phyloP scores from a whole-genome alignment of 768 basidiomycete species.

The Exidia glandulosa region DNA sequence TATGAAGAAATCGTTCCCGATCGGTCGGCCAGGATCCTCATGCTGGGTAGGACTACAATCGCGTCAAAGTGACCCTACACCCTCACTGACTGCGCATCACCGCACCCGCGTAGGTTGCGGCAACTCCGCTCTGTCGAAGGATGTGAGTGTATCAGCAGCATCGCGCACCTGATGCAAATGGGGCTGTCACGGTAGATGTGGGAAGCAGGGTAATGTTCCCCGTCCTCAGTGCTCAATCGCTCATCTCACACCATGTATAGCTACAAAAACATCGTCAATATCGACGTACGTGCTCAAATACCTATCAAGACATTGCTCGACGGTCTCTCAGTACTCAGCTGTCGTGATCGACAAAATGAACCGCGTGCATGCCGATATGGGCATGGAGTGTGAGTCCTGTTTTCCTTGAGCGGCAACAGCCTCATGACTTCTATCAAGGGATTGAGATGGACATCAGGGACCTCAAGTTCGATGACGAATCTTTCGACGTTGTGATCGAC shows the following conservation, averaged over 20 bases:
- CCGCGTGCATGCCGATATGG: conserved; percentile 54
- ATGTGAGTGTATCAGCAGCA: conserved; percentile 31
- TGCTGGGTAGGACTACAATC: conserved; percentile 34
- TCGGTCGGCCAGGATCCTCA: conserved; percentile 50
- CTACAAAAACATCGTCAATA: conserved; percentile 68
- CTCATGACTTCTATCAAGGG: conserved; percentile 35
- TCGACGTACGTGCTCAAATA: conserved; percentile 44
- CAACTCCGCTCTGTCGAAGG: conserved; percentile 70
- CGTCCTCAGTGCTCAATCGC: too few relatives aligned
- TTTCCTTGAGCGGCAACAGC: background rate
- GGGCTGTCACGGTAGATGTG: conserved; percentile 53
- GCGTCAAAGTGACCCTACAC: background rate
- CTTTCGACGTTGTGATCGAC: conserved; percentile 75
- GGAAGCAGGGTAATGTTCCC: too few relatives aligned
- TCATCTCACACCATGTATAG: too few relatives aligned
- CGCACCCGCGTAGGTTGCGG: conserved; percentile 44
- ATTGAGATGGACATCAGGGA: conserved; percentile 74
- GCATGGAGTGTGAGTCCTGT: conserved; percentile 25
- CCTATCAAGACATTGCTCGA: background rate
- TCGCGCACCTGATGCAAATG: background rate
- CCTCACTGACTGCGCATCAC: conserved; percentile 7
- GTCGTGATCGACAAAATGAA: conserved; percentile 69
- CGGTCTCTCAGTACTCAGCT: conserved; percentile 50
- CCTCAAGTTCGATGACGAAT: conserved; percentile 44
- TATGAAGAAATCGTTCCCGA: conserved; percentile 53